Evolutionary conservation across 2,329 filamentous ascomycete species (phyloP), one percentile per base, ranked within the genome.

Genomic region (Didymella segeticola): DNA sequence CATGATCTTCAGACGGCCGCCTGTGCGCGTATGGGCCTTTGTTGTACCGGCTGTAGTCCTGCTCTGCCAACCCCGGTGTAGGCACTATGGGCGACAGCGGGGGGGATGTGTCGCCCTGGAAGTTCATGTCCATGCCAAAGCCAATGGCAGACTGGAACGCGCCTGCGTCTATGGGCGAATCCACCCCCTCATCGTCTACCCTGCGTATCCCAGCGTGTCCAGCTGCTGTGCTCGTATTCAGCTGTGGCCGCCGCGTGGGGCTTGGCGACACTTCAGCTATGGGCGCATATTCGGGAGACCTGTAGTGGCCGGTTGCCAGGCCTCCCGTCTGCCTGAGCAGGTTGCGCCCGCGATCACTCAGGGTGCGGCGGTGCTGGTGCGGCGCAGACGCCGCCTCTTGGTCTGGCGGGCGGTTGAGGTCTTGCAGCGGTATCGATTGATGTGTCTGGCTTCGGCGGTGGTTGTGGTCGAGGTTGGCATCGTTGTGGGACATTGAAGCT

Each of bases 391-490:
- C 58, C 37, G 70, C 64, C 41, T 71, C 53, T 29, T 72, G 63
- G 56, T 75, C 74, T 19, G 72, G 72, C 57, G 73, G 74, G 41
- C 71, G 72, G 60, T 73, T 73, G 55, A 80, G 74, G 63, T 79
- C 84, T 73, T 87, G 87, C 53, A 93, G 79, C 55, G 89, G 89
- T 76, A 95, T 93, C 58, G 88, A 87, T 67, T 83, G 83, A 55
- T 80, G 78, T 53, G 77, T 75, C 23, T 82, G 78, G 58, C 77
- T 75, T 61, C 78, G 76, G 57, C 78, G 75, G 64, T 79, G 76
- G 26, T 33, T 47, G 46, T 50, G 47, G 54, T 71, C 70, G 43
- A 78, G 74, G 63, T 79, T 78, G 68, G 78, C 76, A n/a, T n/a
- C n/a, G n/a, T n/a, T n/a, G 63, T 79, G 79, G 75, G 80, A 77